Conservation (phyloP, 2,329 filamentous ascomycete species). For the Colletotrichum eleusines region DNA sequence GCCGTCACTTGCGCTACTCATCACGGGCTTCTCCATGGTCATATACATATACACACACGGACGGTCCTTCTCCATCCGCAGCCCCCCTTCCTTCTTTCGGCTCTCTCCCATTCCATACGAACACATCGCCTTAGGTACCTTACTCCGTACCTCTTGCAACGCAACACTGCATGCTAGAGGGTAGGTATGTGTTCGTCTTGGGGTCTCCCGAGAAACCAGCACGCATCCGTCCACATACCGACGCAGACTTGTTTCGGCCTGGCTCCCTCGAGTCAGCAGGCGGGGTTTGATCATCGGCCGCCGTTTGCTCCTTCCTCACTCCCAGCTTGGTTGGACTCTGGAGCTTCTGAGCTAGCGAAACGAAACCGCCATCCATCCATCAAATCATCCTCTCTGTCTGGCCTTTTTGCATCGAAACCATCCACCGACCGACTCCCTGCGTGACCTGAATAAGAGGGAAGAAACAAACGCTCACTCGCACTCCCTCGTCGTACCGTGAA, state of each 20-base stretch:
- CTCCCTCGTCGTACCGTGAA: not conserved
- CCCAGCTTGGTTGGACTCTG: not conserved
- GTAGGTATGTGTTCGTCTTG: not conserved
- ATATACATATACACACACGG: too few relatives aligned
- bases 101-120: conserved; percentile 18
- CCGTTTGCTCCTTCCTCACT: conserved; percentile 7
- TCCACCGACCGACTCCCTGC: conserved; percentile 3
- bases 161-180: not conserved
- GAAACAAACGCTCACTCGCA: conserved; percentile 3
- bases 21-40: not conserved
- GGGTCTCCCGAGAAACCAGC: conserved; percentile 7
- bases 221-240: not conserved
- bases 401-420: not conserved
- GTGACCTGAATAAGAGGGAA: conserved; percentile 6
- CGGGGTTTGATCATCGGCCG: conserved; percentile 3
- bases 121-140: not conserved
- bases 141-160: too few relatives aligned
- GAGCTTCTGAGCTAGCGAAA: not conserved
- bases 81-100: too few relatives aligned
- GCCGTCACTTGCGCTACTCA: conserved; percentile 11
- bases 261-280: not conserved
- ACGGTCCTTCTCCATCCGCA: not conserved
- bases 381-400: not conserved
- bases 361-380: not conserved
- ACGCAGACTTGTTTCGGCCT: not conserved